phyloP scores from a whole-genome alignment of 2,329 filamentous ascomycete genomes.

The Trichoderma koningii region DNA sequence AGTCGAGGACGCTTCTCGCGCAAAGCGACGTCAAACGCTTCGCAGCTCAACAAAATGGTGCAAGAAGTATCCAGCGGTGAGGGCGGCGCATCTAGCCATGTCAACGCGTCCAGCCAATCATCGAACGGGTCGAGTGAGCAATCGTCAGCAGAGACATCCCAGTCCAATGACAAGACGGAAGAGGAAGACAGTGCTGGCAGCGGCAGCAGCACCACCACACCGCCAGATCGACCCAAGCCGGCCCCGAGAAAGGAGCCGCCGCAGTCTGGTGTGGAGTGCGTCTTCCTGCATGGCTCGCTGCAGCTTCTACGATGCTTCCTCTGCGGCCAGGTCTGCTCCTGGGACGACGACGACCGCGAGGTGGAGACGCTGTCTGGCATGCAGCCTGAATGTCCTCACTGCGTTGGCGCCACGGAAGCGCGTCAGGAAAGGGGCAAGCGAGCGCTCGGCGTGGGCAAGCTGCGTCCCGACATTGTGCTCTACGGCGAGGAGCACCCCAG shows the following conservation, averaged over 20 bases:
- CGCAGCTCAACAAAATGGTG: slow-evolving; percentile 44
- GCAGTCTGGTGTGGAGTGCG: slow-evolving; percentile 59
- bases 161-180: slow-evolving; percentile 17
- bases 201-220: slow-evolving; percentile 4
- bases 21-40: slow-evolving; percentile 43
- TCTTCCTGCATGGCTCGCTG: slow-evolving; percentile 73
- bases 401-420: slow-evolving; percentile 62
- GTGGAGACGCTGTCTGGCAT: slow-evolving; percentile 61
- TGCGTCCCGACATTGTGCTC: slow-evolving; percentile 72
- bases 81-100: slow-evolving; percentile 20
- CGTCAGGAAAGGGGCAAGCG: slow-evolving; percentile 67
- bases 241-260: slow-evolving; percentile 34
- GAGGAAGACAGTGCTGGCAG: slow-evolving; percentile 29
- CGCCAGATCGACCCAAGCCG: slow-evolving; percentile 30
- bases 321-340: slow-evolving; percentile 59
- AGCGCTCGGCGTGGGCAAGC: slow-evolving; percentile 65
- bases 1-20: slow-evolving; percentile 61
- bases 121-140: slow-evolving; percentile 25
- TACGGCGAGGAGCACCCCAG: slow-evolving; percentile 74
- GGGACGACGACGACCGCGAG: slow-evolving; percentile 60
- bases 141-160: slow-evolving; percentile 18
- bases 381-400: slow-evolving; percentile 68
- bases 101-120: slow-evolving; percentile 24
- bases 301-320: slow-evolving; percentile 64
- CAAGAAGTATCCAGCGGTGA: slow-evolving; percentile 37